Evolutionary conservation across 1,284 basidiomycete species (phyloP).

Genomic region (Puccinia polysora): DNA sequence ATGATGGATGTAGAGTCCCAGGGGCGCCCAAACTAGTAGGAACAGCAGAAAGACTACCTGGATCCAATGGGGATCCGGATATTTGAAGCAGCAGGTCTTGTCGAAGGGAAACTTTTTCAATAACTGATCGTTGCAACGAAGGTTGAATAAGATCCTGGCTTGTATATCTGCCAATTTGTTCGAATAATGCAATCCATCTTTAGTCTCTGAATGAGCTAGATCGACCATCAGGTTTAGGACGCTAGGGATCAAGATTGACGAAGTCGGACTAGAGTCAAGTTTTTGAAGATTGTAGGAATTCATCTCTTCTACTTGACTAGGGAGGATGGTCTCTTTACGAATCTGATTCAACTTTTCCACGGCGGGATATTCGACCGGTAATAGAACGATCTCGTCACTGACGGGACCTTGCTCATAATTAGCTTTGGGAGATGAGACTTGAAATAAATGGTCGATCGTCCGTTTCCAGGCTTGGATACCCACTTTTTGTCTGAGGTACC

Average conservation of each 20-base stretch:
- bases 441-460: conserved; percentile 20
- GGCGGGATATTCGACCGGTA: conserved; percentile 36
- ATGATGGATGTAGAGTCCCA: conserved; percentile 55
- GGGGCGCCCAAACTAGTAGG: conserved; percentile 61
- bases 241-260: conserved; percentile 23
- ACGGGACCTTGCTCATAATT: not conserved
- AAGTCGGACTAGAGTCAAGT: conserved; percentile 6
- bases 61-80: conserved; percentile 64
- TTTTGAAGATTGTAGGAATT: conserved; percentile 28
- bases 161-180: conserved; percentile 64
- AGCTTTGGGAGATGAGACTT: not conserved
- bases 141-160: conserved; percentile 71
- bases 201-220: conserved; percentile 58
- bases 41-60: conserved; percentile 62
- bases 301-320: conserved; percentile 21
- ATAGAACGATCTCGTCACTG: conserved; percentile 33
- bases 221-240: conserved; percentile 44
- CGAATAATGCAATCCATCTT: conserved; percentile 77
- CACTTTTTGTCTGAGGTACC: conserved; percentile 64
- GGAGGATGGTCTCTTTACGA: conserved; percentile 29
- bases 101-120: conserved; percentile 67
- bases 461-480: conserved; percentile 19
- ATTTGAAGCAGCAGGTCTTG: conserved; percentile 75
- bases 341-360: conserved; percentile 26
- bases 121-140: conserved; percentile 71